Evolutionary conservation across 148 eudicot genomes (phyloP).

Genomic region (Dysphania ambrosioides): DNA sequence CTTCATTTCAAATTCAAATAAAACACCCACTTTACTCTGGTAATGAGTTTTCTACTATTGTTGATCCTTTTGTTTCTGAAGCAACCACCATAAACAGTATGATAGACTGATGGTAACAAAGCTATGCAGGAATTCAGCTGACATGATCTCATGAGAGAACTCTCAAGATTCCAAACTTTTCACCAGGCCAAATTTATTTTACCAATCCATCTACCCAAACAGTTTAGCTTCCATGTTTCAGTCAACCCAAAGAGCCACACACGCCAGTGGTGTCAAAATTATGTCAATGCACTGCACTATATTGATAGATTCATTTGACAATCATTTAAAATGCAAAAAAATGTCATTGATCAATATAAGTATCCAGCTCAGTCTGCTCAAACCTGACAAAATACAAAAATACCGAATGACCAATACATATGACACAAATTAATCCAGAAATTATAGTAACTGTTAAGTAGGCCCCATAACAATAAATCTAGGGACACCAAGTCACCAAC

Average conservation of each 20-base stretch:
- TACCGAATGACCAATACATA: neutral
- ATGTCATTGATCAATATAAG: neutral
- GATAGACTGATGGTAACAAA: neutral
- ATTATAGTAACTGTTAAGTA: constrained; percentile 10
- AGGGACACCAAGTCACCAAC: constrained; percentile 3
- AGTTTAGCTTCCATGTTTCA: neutral
- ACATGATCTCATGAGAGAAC: neutral
- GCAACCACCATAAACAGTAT: neutral
- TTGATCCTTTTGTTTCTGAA: neutral
- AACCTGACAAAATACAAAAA: neutral
- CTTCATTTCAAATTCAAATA: neutral
- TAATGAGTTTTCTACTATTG: neutral
- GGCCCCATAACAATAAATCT: constrained; percentile 19
- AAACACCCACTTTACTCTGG: neutral
- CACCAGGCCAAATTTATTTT: neutral
- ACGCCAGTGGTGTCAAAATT: neutral
- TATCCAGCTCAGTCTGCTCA: constrained; percentile 2
- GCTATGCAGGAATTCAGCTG: neutral
- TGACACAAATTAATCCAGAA: neutral
- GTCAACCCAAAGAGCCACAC: neutral
- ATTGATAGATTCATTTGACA: neutral
- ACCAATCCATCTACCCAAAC: neutral
- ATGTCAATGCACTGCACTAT: neutral
- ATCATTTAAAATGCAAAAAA: neutral
- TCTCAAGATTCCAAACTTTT: neutral